These are phyloP conservation scores for Talaromyces pinophilus DNA, from an alignment of 2,329 filamentous ascomycete genomes.

Conservation along the genomic window DNA sequence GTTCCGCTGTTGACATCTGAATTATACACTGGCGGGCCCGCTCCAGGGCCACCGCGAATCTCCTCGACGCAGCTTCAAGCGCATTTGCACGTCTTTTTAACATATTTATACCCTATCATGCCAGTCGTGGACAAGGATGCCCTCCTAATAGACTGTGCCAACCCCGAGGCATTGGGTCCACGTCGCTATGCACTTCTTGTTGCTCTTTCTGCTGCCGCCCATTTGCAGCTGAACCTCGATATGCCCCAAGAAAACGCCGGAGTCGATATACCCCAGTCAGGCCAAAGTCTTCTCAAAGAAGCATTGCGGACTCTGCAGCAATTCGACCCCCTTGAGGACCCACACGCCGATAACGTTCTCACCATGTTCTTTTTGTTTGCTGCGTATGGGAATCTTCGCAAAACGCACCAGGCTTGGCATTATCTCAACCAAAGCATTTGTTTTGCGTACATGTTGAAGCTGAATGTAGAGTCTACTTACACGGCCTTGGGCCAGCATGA, in stretches of 20 bases:
- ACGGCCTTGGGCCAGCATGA: not conserved
- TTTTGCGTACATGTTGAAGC: constrained; percentile 7
- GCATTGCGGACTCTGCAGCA: not conserved
- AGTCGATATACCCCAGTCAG: not conserved
- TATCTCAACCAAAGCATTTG: constrained; percentile 16
- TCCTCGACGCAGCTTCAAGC: not conserved
- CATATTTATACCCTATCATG: not conserved
- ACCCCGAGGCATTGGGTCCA: not conserved
- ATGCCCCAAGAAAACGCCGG: not conserved
- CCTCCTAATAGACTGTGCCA: not conserved
- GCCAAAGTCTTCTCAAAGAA: not conserved
- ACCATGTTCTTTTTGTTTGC: constrained; percentile 14
- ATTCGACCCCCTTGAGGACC: not conserved
- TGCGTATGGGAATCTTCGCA: constrained; percentile 15
- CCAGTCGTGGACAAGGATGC: constrained; percentile 1
- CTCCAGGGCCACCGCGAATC: not conserved
- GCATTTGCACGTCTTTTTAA: not conserved
- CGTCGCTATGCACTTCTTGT: constrained; percentile 8
- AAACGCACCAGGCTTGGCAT: constrained; percentile 7
- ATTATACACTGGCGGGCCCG: not conserved
- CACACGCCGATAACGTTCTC: constrained; percentile 7
- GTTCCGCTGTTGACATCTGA: not conserved
- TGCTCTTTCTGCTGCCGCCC: not conserved
- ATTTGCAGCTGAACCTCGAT: constrained; percentile 1
- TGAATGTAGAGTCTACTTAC: constrained; percentile 16